Percentiles rank a stretch among this genome's conserved stretches.
phyloP scores from a whole-genome alignment of 495 filamentous ascomycete genomes.

The Acidiella bohemica region DNA sequence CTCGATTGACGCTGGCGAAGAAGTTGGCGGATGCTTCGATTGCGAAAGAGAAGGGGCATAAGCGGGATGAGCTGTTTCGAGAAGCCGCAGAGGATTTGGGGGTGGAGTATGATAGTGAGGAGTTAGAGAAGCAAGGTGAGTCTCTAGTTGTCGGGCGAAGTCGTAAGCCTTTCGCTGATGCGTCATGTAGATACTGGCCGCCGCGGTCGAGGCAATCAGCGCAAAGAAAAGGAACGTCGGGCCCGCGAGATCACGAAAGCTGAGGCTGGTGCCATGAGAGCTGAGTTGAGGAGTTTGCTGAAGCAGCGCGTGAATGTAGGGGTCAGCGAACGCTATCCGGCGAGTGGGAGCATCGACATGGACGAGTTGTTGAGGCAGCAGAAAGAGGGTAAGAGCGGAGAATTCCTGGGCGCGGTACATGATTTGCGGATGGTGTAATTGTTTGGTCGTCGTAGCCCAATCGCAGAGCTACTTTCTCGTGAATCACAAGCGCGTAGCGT shows the following conservation, averaged over 20 bases:
- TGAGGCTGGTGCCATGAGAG: constrained; percentile 49
- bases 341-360: constrained; percentile 65
- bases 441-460: neutral
- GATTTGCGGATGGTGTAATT: constrained; percentile 32
- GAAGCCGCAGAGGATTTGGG: constrained; percentile 84
- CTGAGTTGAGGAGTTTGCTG: constrained; percentile 52
- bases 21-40: constrained; percentile 67
- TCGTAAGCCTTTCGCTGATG: too few relatives aligned
- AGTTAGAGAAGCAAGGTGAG: constrained; percentile 50
- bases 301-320: constrained; percentile 72
- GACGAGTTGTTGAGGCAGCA: constrained; percentile 57
- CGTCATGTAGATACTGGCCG: constrained; percentile 47
- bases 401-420: constrained; percentile 53
- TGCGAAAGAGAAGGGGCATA: constrained; percentile 72
- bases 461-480: too few relatives aligned
- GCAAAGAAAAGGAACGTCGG: constrained; percentile 62
- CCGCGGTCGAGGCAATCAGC: constrained; percentile 51
- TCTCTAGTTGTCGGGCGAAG: too few relatives aligned
- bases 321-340: constrained; percentile 82
- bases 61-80: constrained; percentile 73
- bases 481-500: too few relatives aligned
- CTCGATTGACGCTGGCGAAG: constrained; percentile 62
- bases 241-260: constrained; percentile 52
- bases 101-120: constrained; percentile 83
- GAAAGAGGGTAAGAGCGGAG: constrained; percentile 28